Evolutionary conservation across 352 stramenopile genomes (phyloP).

Genomic region (Globisporangium iwayamae): DNA sequence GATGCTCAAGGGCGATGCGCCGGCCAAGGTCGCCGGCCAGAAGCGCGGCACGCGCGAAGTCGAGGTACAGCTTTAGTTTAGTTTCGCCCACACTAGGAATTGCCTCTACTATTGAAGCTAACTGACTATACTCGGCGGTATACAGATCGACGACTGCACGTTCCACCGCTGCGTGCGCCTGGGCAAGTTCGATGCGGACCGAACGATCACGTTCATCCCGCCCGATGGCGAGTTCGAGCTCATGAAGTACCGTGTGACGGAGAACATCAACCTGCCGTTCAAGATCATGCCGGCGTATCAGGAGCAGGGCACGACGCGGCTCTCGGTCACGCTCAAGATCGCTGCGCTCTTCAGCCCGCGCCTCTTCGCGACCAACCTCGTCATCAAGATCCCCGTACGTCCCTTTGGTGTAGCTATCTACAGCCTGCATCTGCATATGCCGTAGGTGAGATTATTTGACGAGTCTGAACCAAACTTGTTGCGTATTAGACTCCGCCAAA

Average conservation of each 20-base stretch:
- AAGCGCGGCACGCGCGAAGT: constrained; percentile 75
- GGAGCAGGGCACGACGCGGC: constrained; percentile 87
- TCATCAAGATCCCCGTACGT: constrained; percentile 92
- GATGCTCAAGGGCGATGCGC: constrained; percentile 92
- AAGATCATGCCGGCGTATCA: constrained; percentile 96
- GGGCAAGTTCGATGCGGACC: constrained; percentile 97
- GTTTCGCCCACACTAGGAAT: neutral
- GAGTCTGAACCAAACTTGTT: neutral
- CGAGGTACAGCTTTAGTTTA: constrained; percentile 24
- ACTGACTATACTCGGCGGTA: neutral
- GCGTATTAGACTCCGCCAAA: constrained; percentile 86
- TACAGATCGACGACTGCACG: constrained; percentile 96
- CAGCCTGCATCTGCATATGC: too few relatives aligned
- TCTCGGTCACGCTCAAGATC: constrained; percentile 83
- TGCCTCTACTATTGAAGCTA: neutral
- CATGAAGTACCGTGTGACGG: constrained; percentile 97
- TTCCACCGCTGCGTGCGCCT: constrained; percentile 98
- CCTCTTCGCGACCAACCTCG: constrained; percentile 95
- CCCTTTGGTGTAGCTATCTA: neutral
- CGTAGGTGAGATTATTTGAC: neutral
- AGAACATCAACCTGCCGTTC: constrained; percentile 98
- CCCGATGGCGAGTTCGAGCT: constrained; percentile 98
- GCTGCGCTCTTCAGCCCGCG: constrained; percentile 95
- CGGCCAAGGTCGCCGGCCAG: constrained; percentile 57
- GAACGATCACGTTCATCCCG: constrained; percentile 97